Evolutionary conservation across 129 eudicot genomes (phyloP), one percentile per base, ranked within the genome.

Genomic region (Gnaphalium uliginosum): DNA sequence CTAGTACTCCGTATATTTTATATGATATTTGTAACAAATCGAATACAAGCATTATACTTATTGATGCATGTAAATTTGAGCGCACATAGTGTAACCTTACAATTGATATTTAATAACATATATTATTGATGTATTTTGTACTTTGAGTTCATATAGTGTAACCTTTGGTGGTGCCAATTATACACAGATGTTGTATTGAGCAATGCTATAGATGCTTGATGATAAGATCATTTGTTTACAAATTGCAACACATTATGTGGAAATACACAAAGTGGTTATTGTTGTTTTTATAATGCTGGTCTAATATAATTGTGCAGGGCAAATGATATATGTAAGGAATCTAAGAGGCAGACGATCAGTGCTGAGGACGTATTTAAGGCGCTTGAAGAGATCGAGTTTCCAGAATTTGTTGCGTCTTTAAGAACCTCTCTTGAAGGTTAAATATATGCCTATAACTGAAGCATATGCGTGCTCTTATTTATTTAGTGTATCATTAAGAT

Each of bases 311-410:
- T 48, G 82, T 86, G 72, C 87, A 92, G 97, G 80, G 99, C 99
- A 24, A 86, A 94, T 79, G 99, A 94, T 62, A 71, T 91, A 74
- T 89, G 97, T 73, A 91, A 85, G 89, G 99, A 94, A 74, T 79
- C 96, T 0, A 91, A 88, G 79, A 84, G 99, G 82, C 96, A 94
- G 72, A 94, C 88, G 18, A 84, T 90, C 17, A 90, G 59, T 46
- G 93, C 93, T 25, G 93, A 90, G 51, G 96, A 90, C 73, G 99
- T 94, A 63, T 86, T 91, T 41, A 89, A 87, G 72, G 99, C 99
- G 5, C 88, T 94, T 13, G 97, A 94, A 66, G 98, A 94, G 79
- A 94, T 94, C 11, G 98, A 94, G 79, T 94, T 94, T 81, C 75
- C 89, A 24, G 98, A 94, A 74, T 83, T 90, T 48, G 72, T 88